phyloP scores from a whole-genome alignment of 345 rosid species.

The Populus alba region DNA sequence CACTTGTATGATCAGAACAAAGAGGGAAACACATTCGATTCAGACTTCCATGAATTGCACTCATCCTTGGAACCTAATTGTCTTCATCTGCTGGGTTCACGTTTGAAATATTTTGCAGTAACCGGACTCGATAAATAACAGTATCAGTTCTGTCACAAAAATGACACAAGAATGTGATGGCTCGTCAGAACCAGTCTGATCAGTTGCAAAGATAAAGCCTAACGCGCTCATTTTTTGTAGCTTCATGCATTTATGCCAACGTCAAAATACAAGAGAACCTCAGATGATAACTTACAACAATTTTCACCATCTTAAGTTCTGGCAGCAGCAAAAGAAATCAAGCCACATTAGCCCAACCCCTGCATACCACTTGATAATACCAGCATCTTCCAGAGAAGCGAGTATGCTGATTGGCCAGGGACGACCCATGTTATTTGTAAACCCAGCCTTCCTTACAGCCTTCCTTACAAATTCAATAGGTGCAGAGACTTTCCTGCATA shows the following conservation, averaged over 20 bases:
- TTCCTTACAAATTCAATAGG: slow-evolving; percentile 79
- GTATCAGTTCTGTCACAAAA: slow-evolving; percentile 70
- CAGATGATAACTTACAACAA: slow-evolving; percentile 71
- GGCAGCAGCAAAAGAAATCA: slow-evolving; percentile 88
- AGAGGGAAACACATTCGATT: slow-evolving; percentile 65
- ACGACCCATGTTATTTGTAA: slow-evolving; percentile 89
- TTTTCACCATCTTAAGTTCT: slow-evolving; percentile 81
- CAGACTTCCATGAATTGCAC: slow-evolving; percentile 57
- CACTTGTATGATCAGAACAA: slow-evolving; percentile 63
- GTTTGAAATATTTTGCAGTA: slow-evolving; percentile 53
- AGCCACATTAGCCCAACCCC: slow-evolving; percentile 93
- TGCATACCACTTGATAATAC: slow-evolving; percentile 90
- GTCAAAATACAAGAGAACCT: slow-evolving; percentile 92
- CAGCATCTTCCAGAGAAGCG: slow-evolving; percentile 68
- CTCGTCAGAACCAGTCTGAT: slow-evolving; percentile 67
- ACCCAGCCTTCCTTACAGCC: slow-evolving; percentile 76
- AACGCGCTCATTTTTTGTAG: slow-evolving; percentile 75
- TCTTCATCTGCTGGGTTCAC: slow-evolving; percentile 47
- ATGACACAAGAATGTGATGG: slow-evolving; percentile 58
- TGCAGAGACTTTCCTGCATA: slow-evolving; percentile 74
- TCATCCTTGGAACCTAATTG: slow-evolving; percentile 61
- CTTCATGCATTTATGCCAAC: slow-evolving; percentile 84
- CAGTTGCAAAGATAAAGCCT: slow-evolving; percentile 60
- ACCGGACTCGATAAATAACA: slow-evolving; percentile 47
- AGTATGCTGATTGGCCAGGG: slow-evolving; percentile 77